phyloP scores from a whole-genome alignment of 371 early-diverging fungal genomes.

The Saksenaea oblongispora region DNA sequence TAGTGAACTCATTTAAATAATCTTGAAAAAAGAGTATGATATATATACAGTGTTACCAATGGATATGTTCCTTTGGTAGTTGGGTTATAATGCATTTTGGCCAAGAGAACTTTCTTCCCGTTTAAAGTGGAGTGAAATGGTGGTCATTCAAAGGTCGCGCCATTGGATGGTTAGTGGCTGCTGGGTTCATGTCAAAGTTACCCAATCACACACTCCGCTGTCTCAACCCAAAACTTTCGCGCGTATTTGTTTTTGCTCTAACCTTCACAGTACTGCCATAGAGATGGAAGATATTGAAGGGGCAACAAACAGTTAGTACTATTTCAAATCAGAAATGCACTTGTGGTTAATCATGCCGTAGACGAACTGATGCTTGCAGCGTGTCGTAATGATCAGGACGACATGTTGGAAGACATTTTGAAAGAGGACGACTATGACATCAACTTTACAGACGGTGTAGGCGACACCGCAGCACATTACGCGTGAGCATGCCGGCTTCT shows the following conservation, averaged over 20 bases:
- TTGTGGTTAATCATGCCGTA: conserved; percentile 9
- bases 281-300: not conserved
- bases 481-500: conserved; percentile 59
- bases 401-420: conserved; percentile 50
- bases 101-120: no score
- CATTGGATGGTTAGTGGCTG: no score
- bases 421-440: conserved; percentile 45
- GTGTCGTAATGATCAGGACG: conserved; percentile 63
- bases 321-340: not conserved
- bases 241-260: not conserved
- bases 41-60: no score
- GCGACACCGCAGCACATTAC: conserved; percentile 67
- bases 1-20: no score
- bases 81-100: no score
- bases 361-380: conserved; percentile 63
- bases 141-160: no score
- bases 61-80: no score
- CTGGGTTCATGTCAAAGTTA: no score
- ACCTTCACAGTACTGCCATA: not conserved
- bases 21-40: no score
- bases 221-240: no score
- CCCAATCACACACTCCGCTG: no score
- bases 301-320: not conserved
- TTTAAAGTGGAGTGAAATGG: no score
- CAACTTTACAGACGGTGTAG: conserved; percentile 61